Evolutionary conservation across 2,329 filamentous ascomycete genomes (phyloP).

Genomic region (Rugonectria rugulosa): DNA sequence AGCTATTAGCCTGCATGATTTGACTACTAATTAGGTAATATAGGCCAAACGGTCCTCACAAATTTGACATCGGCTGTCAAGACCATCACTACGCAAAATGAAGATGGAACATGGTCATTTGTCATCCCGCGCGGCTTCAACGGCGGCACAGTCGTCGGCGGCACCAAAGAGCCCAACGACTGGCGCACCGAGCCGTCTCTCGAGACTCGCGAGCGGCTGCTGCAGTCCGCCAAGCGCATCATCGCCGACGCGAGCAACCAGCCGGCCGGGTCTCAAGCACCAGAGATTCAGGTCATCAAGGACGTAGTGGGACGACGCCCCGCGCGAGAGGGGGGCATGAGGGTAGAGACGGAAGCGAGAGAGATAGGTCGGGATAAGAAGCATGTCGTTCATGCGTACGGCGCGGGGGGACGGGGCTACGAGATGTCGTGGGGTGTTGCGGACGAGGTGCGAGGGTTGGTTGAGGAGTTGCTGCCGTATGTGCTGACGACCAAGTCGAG

Average conservation of each 20-base stretch:
- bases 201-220: slow-evolving; percentile 51
- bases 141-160: slow-evolving; percentile 71
- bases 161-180: slow-evolving; percentile 68
- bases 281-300: slow-evolving; percentile 50
- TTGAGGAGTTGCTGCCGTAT: slow-evolving; percentile 12
- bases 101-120: slow-evolving; percentile 70
- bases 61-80: slow-evolving; percentile 44
- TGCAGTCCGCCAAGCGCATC: slow-evolving; percentile 22
- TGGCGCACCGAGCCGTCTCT: slow-evolving; percentile 59
- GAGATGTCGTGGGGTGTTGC: slow-evolving; percentile 69
- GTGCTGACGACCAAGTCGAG: slow-evolving; percentile 1
- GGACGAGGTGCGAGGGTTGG: slow-evolving; percentile 48
- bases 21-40: slow-evolving; percentile 10
- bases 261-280: not conserved
- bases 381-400: slow-evolving; percentile 63
- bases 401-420: slow-evolving; percentile 66
- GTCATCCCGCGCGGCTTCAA: slow-evolving; percentile 67
- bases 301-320: slow-evolving; percentile 57
- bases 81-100: slow-evolving; percentile 66
- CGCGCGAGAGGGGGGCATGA: slow-evolving; percentile 55
- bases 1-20: not conserved
- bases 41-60: slow-evolving; percentile 49
- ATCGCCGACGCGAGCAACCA: slow-evolving; percentile 22
- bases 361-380: slow-evolving; percentile 18
- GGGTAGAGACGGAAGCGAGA: slow-evolving; percentile 42